These are phyloP conservation scores for thale cress (Arabidopsis thaliana) DNA, from an alignment of 345 rosid genomes.

Conservation along the genomic window DNA sequence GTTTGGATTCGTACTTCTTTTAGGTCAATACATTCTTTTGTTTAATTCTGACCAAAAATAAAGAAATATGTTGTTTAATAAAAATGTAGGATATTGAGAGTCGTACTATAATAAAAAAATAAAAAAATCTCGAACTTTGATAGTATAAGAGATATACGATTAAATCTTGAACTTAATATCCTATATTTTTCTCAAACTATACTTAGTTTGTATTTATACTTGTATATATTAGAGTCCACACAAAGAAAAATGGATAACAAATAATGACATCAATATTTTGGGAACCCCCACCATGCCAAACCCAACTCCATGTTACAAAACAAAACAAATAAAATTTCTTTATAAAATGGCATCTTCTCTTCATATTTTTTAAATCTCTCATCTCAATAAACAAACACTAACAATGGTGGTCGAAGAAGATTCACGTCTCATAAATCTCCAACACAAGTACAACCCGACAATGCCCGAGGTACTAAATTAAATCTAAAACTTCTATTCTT, in stretches of 20 bases:
- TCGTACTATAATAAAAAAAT: not conserved
- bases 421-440: constrained; percentile 48
- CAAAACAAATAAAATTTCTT: constrained; percentile 5
- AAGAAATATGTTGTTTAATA: not conserved
- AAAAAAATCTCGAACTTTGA: not conserved
- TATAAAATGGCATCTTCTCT: constrained; percentile 43
- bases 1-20: constrained; percentile 28
- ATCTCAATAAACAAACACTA: constrained; percentile 32
- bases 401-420: constrained; percentile 53
- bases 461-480: constrained; percentile 67
- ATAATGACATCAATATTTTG: constrained; percentile 23
- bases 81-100: not conserved
- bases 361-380: constrained; percentile 24
- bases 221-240: constrained; percentile 17
- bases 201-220: constrained; percentile 11
- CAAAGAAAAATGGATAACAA: constrained; percentile 4
- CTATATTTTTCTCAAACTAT: not conserved
- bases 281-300: constrained; percentile 25
- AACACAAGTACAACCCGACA: constrained; percentile 52
- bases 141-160: too few relatives aligned
- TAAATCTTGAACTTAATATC: too few relatives aligned
- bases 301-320: not conserved
- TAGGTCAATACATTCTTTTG: constrained; percentile 27
- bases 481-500: constrained; percentile 16
- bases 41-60: not conserved